Base-by-base conservation (phyloP, 192 early-diverging fungal species). In the Podila verticillata region DNA sequence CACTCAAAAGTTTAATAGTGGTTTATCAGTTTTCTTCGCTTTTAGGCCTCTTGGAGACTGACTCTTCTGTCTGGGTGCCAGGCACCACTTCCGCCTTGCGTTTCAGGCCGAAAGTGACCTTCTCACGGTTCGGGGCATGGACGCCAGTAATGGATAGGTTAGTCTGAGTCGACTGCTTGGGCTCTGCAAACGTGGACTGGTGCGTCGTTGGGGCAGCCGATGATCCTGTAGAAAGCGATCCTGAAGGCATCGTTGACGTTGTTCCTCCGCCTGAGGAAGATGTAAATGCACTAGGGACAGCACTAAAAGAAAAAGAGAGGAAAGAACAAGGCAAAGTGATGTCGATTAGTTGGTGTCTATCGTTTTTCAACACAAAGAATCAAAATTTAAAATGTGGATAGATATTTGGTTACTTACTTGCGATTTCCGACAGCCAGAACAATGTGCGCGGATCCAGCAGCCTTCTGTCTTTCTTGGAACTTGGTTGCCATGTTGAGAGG, bases 391-490 rank as follows among this genome's bases (percentile, higher is more conserved):
- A 48, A 20, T n/a, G n/a, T n/a, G 0, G 36, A 0, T 22, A 54
- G 29, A 35, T 36, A 31, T 44, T 28, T 15, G 9, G 28, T n/a
- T 65, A 84, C 84, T 13, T 74, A 84, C 84, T 81, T 89, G 72
- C 92, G 82, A 68, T 94, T 94, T 63, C 94, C 93, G 31, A 94
- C 89, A 30, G 87, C 87, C 4, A 98, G 87, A 12, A 96, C 93
- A 66, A 96, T 89, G 63, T 96, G 95, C 10, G 95, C 93, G 22
- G 89, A 83, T 15, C 93, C 94, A 0, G 89, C 74, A 15, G 84
- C 84, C 64, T 91, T 88, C 48, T 93, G 92, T 29, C 88, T 84
- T 57, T 94, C 93, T 30, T 90, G 84, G 65, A 96, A 77, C 3
- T 92, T 91, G 0, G 88, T 84, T 0, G 89, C 92, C 68, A 94